Conservation (phyloP, 2,329 filamentous ascomycete genomes). For the Dactylellina parvicollis region DNA sequence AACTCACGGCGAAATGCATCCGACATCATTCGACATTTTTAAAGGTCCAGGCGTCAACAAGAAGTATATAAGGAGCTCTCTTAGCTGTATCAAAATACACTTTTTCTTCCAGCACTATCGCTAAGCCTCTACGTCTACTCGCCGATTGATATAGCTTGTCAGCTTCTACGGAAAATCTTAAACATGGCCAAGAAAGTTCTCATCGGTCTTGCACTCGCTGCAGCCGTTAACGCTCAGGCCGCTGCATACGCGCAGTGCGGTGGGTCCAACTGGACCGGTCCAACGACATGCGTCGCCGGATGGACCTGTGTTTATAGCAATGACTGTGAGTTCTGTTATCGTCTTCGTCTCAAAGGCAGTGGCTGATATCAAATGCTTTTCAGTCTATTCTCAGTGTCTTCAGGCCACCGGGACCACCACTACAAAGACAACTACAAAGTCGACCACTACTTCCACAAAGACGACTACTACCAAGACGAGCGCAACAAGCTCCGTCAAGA, state of each 20-base stretch:
- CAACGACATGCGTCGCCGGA: slow-evolving; percentile 34
- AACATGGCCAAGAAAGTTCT: slow-evolving; percentile 47
- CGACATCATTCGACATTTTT: not conserved
- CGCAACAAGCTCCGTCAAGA: slow-evolving; percentile 28
- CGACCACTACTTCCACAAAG: slow-evolving; percentile 18
- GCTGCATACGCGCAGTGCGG: slow-evolving; percentile 40
- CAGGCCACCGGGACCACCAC: slow-evolving; percentile 37
- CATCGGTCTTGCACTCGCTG: slow-evolving; percentile 39
- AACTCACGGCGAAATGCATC: not conserved
- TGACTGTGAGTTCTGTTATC: slow-evolving; percentile 28
- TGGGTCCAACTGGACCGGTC: slow-evolving; percentile 26
- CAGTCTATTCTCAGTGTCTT: slow-evolving; percentile 45
- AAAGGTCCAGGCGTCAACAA: too few species aligned
- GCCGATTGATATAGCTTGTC: not conserved
- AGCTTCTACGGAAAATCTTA: not conserved
- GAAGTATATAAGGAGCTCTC: not conserved
- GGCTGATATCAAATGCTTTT: not conserved
- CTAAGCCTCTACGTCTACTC: not conserved
- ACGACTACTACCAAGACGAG: slow-evolving; percentile 31
- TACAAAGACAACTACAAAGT: not conserved
- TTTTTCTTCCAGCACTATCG: slow-evolving; percentile 4
- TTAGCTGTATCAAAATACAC: not conserved
- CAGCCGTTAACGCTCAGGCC: slow-evolving; percentile 39
- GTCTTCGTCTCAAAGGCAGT: not conserved
- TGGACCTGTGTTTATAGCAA: slow-evolving; percentile 48